Evolutionary conservation across 805 yeast genomes (phyloP), one percentile per base, ranked within the genome.

Genomic region (Vanderwaltozyma polyspora): DNA sequence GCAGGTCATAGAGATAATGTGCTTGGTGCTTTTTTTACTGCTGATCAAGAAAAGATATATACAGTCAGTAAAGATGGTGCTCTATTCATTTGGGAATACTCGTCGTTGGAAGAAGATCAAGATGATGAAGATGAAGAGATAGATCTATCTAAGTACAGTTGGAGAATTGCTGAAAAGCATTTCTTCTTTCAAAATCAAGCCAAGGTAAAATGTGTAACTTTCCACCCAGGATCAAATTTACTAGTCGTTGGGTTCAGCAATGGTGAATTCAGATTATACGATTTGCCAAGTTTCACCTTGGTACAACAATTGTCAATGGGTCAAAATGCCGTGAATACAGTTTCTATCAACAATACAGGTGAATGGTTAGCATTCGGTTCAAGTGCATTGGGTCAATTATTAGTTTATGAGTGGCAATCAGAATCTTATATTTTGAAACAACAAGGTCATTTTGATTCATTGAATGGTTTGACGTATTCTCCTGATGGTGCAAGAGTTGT

Each of bases 291-390:
- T 3, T 84, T 85, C 58, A 74, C 74, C 23, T 55, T 83, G 56
- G 65, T 91, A 15, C 98, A 91, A 57, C 91, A 79, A 48, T 66
- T 91, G 35, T 76, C 87, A 19, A 84, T 91, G 79, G 95, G 97
- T 3, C 94, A 84, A 51, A 79, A 85, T 48, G 78, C 87, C 3
- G 80, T 91, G 18, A 85, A 82, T 51, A 77, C 86, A 3, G 89
- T 91, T 3, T 59, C 75, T 9, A 71, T 91, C 25, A 91, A 89
- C 55, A 59, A 67, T 2, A 66, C 87, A 6, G 98, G 98, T 23
- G 98, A 91, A 57, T 91, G 98, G 98, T 65, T 91, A 22, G 94
- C 95, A 0, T 83, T 91, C 57, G 98, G 98, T 4, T 86, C 96
- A 0, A 62, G 85, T 23, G 78, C 76, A 51, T 59, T 83, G 19